Evolutionary conservation across 139 green algal species (phyloP).

Genomic region (Chlorella ohadii): DNA sequence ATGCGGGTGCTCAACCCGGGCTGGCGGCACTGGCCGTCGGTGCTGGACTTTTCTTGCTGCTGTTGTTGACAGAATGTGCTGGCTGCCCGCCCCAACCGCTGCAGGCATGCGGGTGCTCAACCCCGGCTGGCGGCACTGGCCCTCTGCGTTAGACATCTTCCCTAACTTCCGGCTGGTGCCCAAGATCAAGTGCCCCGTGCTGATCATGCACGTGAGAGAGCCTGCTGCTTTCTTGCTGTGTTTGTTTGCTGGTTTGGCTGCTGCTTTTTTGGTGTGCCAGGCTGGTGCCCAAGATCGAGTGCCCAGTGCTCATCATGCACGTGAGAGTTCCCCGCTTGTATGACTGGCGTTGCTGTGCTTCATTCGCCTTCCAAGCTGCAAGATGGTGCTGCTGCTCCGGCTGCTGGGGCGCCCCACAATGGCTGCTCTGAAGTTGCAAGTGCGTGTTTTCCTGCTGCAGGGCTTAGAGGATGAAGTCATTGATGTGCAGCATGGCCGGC

Average conservation of each 20-base stretch:
- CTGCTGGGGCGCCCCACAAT: too few species aligned
- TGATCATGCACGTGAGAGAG: conserved; percentile 79
- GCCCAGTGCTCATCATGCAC: too few species aligned
- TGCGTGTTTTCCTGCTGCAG: conserved; percentile 19
- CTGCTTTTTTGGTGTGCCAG: neutral
- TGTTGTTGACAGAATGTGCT: too few species aligned
- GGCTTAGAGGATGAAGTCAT: conserved; percentile 83
- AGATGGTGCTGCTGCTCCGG: too few species aligned
- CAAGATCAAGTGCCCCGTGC: conserved; percentile 61
- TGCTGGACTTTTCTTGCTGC: too few species aligned
- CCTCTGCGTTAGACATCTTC: conserved; percentile 82
- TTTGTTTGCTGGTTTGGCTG: neutral
- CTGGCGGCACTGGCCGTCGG: conserved; percentile 76
- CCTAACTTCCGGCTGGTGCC: conserved; percentile 79
- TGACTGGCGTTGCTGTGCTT: too few species aligned
- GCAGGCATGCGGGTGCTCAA: conserved; percentile 88
- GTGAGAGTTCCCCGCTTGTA: too few species aligned
- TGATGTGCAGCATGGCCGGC: conserved; percentile 73
- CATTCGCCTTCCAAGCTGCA: too few species aligned
- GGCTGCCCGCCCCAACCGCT: too few species aligned
- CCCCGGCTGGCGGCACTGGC: conserved; percentile 79
- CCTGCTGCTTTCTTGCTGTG: neutral
- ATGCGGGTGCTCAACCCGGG: conserved; percentile 88
- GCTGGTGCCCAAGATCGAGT: too few species aligned
- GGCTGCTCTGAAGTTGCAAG: neutral